Conservation (phyloP, 805 yeast genomes). For the Hanseniaspora mollemarum region DNA sequence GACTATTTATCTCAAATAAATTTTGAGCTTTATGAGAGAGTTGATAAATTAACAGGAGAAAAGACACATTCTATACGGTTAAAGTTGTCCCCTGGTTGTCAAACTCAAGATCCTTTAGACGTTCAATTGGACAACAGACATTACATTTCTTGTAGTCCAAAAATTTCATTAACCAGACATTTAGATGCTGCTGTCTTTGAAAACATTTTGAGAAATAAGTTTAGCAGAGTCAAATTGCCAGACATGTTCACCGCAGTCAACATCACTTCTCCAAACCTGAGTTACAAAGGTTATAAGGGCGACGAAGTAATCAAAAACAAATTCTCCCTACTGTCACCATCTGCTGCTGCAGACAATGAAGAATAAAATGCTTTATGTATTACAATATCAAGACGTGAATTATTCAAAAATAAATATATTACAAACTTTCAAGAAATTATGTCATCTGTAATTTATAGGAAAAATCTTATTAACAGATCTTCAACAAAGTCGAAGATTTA, state of each 20-base stretch:
- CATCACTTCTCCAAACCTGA: conserved; percentile 53
- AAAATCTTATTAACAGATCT: not conserved
- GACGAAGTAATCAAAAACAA: not conserved
- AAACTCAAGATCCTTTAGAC: conserved; percentile 93
- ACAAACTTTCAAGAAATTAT: no score
- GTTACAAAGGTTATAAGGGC: conserved; percentile 22
- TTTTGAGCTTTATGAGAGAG: conserved; percentile 81
- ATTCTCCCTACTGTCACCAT: conserved; percentile 8
- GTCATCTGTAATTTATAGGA: conserved; percentile 15
- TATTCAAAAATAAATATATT: no score
- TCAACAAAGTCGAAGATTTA: not conserved
- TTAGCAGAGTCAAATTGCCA: conserved; percentile 79
- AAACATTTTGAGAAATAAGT: conserved; percentile 68
- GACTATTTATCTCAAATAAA: conserved; percentile 91
- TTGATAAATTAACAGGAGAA: conserved; percentile 48
- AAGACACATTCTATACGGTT: conserved; percentile 83
- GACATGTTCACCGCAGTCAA: conserved; percentile 83
- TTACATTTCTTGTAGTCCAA: conserved; percentile 90
- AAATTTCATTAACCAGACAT: conserved; percentile 81
- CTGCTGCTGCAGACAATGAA: conserved; percentile 14
- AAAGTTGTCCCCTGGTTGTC: conserved; percentile 95
- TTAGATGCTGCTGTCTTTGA: conserved; percentile 81
- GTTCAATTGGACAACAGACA: conserved; percentile 93
- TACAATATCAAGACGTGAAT: no score
- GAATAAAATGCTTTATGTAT: not conserved